Base-by-base conservation (phyloP, 179 eudicot genomes). In the Heliamphora pulchella region DNA sequence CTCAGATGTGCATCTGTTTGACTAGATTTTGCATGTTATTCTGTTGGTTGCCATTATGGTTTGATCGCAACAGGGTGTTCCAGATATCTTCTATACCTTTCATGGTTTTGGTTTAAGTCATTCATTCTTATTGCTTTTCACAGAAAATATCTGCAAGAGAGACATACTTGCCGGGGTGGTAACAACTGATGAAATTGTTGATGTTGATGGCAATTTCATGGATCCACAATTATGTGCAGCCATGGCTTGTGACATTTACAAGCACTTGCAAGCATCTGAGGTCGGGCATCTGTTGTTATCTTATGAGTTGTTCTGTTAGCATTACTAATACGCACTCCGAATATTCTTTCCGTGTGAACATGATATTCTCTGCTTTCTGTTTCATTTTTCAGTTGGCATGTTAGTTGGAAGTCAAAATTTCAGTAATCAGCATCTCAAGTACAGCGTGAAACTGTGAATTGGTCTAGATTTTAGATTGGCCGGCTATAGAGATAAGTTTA, bases 211-310 rank as follows among this genome's bases (percentile, higher is more conserved):
- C 71, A 87, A 89, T 83, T 75, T 87, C 72, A 72, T 69, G 82
- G 97, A 95, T 74, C 98, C 98, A 61, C 98, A 95, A 85, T 75
- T 89, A 58, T 95, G 98, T 86, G 90, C 98, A 39, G 89, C 96
- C 68, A 87, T 93, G 82, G 97, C 98, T 61, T 92, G 97, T 78
- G 98, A 95, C 83, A 95, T 95, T 63, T 93, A 95, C 90, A 91
- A 90, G 70, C 93, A 93, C 81, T 86, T 95, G 78, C 88, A 93
- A 75, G 90, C 88, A 70, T 87, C 98, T 47, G 98, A 95, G 98
- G 98, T 94, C 80, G 54, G 72, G 39, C 15, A 59, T 50, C 13
- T 55, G 9, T 10, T 14, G 39, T 66, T 47, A 43, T 71, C 72
- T 48, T n/a, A 13, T 22, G 59, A 22, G 7, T 39, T 43, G 39